Conservation (phyloP, 2,329 filamentous ascomycete species). For the Lecanoromycetidae sp. region DNA sequence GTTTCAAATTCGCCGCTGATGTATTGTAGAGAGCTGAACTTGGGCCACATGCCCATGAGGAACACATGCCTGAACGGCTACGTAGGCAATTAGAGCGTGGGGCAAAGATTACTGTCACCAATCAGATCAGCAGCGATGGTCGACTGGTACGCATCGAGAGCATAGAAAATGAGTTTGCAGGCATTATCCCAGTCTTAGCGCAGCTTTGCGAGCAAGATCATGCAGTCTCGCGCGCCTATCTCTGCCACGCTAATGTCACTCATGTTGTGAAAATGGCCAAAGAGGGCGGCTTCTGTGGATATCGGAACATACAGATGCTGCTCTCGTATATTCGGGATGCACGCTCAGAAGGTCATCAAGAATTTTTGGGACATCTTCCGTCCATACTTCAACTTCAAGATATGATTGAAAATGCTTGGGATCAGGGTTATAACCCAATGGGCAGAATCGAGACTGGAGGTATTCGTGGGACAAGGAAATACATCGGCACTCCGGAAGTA, state of each 20-base stretch:
- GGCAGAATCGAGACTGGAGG: constrained; percentile 75
- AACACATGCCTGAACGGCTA: constrained; percentile 61
- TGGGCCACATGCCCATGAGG: constrained; percentile 60
- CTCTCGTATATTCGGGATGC: constrained; percentile 61
- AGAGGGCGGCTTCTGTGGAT: constrained; percentile 89
- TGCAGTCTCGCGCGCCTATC: constrained; percentile 57
- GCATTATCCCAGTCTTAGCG: constrained; percentile 50
- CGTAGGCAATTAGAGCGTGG: constrained; percentile 49
- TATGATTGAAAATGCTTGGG: constrained; percentile 78
- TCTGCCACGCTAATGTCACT: constrained; percentile 63
- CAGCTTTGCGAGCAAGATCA: constrained; percentile 53
- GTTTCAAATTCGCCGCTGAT: constrained; percentile 17
- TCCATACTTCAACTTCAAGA: constrained; percentile 75
- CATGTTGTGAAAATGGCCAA: constrained; percentile 72
- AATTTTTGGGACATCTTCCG: constrained; percentile 53
- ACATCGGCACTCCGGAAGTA: constrained; percentile 87
- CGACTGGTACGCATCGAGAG: constrained; percentile 30
- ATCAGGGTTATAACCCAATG: constrained; percentile 63
- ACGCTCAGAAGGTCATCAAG: constrained; percentile 43
- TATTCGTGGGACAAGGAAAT: constrained; percentile 79
- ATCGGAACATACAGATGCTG: constrained; percentile 89
- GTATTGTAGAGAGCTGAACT: constrained; percentile 44
- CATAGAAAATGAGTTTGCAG: constrained; percentile 37
- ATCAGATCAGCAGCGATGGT: constrained; percentile 36
- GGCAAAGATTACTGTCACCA: constrained; percentile 43